These are phyloP conservation scores for Tuber umbilicatum DNA, from an alignment of 495 filamentous ascomycete species.

Conservation along the genomic window DNA sequence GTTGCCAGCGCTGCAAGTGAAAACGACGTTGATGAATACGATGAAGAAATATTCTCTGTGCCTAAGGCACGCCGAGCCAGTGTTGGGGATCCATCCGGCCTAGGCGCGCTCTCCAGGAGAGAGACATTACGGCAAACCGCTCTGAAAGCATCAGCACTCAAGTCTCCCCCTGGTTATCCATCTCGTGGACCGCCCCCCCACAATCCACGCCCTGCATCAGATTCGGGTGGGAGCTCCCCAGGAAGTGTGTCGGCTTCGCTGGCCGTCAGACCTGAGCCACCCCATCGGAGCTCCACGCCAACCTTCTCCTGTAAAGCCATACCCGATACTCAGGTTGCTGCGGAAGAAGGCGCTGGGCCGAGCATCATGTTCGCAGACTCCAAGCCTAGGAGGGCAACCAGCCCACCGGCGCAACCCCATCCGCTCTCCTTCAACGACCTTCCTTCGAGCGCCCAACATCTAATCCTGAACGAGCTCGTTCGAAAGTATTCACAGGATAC, in stretches of 20 bases:
- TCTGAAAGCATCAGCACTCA: conserved; percentile 20
- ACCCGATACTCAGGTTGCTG: conserved; percentile 62
- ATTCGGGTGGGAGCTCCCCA: conserved; percentile 12
- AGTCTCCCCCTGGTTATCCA: background rate
- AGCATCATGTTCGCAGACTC: conserved; percentile 71
- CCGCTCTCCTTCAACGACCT: conserved; percentile 65
- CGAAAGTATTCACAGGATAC: conserved; percentile 61
- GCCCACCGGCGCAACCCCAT: conserved; percentile 22
- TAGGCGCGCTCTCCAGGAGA: conserved; percentile 37
- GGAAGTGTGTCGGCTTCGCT: background rate
- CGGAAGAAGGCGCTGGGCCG: conserved; percentile 58
- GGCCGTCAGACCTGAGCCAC: conserved; percentile 46
- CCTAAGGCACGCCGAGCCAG: conserved; percentile 33
- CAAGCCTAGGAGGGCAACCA: conserved; percentile 36
- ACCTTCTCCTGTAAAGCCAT: conserved; percentile 68
- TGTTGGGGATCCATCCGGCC: conserved; percentile 36
- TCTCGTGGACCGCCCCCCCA: background rate
- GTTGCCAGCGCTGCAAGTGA: conserved; percentile 49
- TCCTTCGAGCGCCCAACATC: conserved; percentile 71
- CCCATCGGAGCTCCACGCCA: conserved; percentile 50
- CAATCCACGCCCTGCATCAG: background rate
- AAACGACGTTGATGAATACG: conserved; percentile 48
- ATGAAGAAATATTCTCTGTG: conserved; percentile 22
- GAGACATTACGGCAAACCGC: conserved; percentile 27
- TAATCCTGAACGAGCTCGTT: conserved; percentile 82